Evolutionary conservation across 1,284 basidiomycete genomes (phyloP).

Genomic region (Microbotryum saponariae): DNA sequence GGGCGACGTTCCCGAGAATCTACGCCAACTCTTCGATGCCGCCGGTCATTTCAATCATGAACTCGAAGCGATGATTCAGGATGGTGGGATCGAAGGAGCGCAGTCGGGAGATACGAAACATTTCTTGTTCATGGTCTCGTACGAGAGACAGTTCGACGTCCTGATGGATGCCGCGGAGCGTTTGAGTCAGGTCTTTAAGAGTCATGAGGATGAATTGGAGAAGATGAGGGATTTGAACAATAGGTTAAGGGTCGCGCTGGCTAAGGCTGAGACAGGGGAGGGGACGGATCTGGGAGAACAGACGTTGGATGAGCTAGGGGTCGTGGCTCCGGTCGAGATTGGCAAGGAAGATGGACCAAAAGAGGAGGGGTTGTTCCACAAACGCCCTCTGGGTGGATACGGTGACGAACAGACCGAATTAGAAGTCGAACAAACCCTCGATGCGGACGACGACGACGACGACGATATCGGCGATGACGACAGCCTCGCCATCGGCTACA

Average conservation of each 20-base stretch:
- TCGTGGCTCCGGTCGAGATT: neutral
- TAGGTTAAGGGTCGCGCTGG: neutral
- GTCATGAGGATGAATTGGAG: conserved; percentile 6
- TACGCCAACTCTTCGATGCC: conserved; percentile 12
- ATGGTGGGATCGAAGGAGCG: conserved; percentile 3
- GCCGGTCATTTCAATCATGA: conserved; percentile 3
- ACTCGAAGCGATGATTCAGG: conserved; percentile 2
- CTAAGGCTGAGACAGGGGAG: neutral
- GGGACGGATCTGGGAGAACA: neutral
- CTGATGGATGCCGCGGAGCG: conserved; percentile 19
- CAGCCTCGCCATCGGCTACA: too few relatives aligned
- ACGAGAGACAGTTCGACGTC: conserved; percentile 20
- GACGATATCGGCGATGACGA: neutral
- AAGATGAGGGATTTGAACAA: neutral
- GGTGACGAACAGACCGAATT: conserved; percentile 9
- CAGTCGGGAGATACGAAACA: conserved; percentile 13
- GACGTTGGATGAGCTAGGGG: neutral
- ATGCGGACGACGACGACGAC: neutral
- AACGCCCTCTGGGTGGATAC: conserved; percentile 9
- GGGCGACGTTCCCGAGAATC: conserved; percentile 9
- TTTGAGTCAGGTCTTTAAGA: conserved; percentile 8
- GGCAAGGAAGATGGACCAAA: neutral
- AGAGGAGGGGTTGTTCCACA: neutral
- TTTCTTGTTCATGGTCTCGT: conserved; percentile 24
- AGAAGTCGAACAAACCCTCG: neutral